Conservation (phyloP, 2,329 filamentous ascomycete species). For the Podosphaera xanthii region DNA sequence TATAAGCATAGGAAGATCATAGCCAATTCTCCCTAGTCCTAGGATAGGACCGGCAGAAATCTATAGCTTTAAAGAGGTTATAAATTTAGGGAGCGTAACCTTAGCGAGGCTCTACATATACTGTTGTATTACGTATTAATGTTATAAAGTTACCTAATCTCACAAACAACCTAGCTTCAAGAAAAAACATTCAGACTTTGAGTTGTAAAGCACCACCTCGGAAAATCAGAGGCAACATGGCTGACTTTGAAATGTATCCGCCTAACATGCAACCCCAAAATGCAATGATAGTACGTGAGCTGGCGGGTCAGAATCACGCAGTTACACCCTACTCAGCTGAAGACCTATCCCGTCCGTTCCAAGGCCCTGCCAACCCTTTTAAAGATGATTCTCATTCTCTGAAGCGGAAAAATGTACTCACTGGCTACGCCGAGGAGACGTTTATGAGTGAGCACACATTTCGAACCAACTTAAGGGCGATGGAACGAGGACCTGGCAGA, state of each 20-base stretch:
- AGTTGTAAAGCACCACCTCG: neutral
- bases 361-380: constrained; percentile 57
- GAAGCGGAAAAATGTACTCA: constrained; percentile 65
- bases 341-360: constrained; percentile 39
- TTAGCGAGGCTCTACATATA: too few relatives aligned
- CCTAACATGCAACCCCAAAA: constrained; percentile 43
- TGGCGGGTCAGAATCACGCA: constrained; percentile 32
- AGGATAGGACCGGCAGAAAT: too few relatives aligned
- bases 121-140: too few relatives aligned
- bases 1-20: too few relatives aligned
- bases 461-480: constrained; percentile 62
- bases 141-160: too few relatives aligned
- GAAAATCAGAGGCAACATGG: constrained; percentile 23
- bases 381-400: constrained; percentile 33
- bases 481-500: constrained; percentile 40
- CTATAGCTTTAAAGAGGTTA: too few relatives aligned
- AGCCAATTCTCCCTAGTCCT: too few relatives aligned
- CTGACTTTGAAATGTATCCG: constrained; percentile 38
- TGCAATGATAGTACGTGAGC: constrained; percentile 34
- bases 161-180: neutral
- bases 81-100: too few relatives aligned
- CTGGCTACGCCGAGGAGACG: constrained; percentile 71
- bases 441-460: constrained; percentile 82
- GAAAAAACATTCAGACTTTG: neutral
- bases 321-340: constrained; percentile 47